A percentile compares a stretch with the other conserved stretches of the same genome.
Conservation (phyloP, 2,329 filamentous ascomycete genomes). For the Aspergillus ruber region DNA sequence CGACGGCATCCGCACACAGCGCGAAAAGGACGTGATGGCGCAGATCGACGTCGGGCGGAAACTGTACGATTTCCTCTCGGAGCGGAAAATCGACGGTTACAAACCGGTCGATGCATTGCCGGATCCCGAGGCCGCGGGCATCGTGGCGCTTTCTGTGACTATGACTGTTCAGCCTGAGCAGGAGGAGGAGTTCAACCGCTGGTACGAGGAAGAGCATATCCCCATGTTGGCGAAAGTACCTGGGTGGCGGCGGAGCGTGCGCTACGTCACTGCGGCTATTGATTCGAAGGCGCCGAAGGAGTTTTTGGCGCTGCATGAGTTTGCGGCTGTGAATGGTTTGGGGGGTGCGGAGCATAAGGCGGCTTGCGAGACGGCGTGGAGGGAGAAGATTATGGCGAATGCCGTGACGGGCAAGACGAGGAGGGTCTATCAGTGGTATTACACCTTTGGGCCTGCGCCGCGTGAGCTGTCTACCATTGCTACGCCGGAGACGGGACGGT, state of each 20-base stretch:
- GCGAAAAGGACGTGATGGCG: constrained; percentile 57
- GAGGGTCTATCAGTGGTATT: constrained; percentile 65
- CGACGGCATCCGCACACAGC: constrained; percentile 48
- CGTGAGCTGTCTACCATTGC: constrained; percentile 57
- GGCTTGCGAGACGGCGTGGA: constrained; percentile 57
- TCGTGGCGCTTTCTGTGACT: constrained; percentile 57
- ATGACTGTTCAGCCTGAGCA: constrained; percentile 48
- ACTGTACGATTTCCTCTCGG: constrained; percentile 62
- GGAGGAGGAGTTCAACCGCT: constrained; percentile 55
- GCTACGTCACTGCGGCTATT: constrained; percentile 62
- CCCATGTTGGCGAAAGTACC: constrained; percentile 65
- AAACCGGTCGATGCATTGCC: constrained; percentile 54
- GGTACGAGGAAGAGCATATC: constrained; percentile 71
- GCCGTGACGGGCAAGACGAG: constrained; percentile 53
- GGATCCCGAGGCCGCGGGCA: constrained; percentile 53
- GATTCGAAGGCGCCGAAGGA: constrained; percentile 51
- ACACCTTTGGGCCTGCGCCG: constrained; percentile 70
- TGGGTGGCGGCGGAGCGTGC: constrained; percentile 69
- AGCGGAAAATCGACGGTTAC: constrained; percentile 52
- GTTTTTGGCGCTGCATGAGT: constrained; percentile 67
- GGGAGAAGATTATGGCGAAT: constrained; percentile 52
- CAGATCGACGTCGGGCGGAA: constrained; percentile 63
- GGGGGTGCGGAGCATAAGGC: constrained; percentile 59
- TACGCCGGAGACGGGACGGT: constrained; percentile 44
- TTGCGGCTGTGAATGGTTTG: constrained; percentile 59